phyloP scores from a whole-genome alignment of 2,329 filamentous ascomycete genomes.

The Podosphaera leucotricha region DNA sequence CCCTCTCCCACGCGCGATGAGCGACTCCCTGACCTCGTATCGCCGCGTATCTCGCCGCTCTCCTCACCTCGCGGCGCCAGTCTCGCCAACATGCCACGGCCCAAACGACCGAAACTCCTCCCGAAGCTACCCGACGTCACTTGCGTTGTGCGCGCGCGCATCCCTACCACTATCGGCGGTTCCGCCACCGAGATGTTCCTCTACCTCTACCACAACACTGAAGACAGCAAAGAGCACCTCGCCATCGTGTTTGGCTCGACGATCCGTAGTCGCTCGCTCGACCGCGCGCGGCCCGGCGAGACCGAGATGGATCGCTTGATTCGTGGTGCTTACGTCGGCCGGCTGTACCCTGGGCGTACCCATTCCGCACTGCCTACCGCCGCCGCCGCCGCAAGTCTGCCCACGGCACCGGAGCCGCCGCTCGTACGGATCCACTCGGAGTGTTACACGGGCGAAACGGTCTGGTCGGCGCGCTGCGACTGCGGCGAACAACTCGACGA shows the following conservation, averaged over 20 bases:
- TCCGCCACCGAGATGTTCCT: conserved; percentile 89
- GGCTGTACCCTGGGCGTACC: conserved; percentile 63
- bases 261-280: conserved; percentile 52
- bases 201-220: conserved; percentile 78
- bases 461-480: conserved; percentile 93
- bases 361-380: conserved; percentile 13
- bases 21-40: background rate
- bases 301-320: conserved; percentile 85
- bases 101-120: conserved; percentile 41
- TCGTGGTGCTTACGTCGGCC: conserved; percentile 73
- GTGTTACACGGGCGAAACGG: conserved; percentile 96
- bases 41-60: background rate
- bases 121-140: conserved; percentile 61
- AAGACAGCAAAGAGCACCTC: conserved; percentile 86
- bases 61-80: background rate
- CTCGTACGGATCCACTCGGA: conserved; percentile 92
- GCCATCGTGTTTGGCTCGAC: conserved; percentile 86
- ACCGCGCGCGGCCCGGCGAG: conserved; percentile 49
- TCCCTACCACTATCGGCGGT: conserved; percentile 45
- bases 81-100: background rate
- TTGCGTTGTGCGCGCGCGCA: conserved; percentile 82
- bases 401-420: conserved; percentile 28
- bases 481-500: conserved; percentile 96
- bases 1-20: background rate
- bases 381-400: background rate